Conservation (phyloP, 148 eudicot species). For the Amaranthus hypochondriacus region DNA sequence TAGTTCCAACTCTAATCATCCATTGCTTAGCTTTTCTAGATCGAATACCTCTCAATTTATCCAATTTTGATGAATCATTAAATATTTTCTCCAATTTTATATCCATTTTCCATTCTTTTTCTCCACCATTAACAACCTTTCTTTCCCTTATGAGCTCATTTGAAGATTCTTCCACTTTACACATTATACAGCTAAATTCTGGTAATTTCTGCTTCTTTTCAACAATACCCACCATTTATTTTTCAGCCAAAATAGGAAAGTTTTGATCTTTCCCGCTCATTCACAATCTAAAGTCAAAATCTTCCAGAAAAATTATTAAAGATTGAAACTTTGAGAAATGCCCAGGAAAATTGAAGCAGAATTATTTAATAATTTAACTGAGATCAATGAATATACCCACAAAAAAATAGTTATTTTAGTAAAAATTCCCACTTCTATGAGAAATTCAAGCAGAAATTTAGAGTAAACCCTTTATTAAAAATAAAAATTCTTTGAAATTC, state of each 20-base stretch:
- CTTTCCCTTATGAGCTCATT: slow-evolving; percentile 21
- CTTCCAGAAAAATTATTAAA: neutral
- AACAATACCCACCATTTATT: slow-evolving; percentile 22
- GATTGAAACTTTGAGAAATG: neutral
- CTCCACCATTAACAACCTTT: slow-evolving; percentile 1
- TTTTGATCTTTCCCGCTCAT: slow-evolving; percentile 27
- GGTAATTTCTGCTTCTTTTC: slow-evolving; percentile 18
- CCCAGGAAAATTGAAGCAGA: slow-evolving; percentile 12
- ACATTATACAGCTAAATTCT: slow-evolving; percentile 31
- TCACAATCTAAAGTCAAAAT: neutral
- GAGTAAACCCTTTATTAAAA: neutral
- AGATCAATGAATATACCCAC: neutral
- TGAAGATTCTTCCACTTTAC: slow-evolving; percentile 35
- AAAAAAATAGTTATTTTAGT: neutral
- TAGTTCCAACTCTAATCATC: slow-evolving; percentile 43
- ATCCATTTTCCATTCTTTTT: slow-evolving; percentile 27
- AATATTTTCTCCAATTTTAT: slow-evolving; percentile 36
- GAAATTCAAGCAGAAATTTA: neutral
- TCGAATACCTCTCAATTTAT: slow-evolving; percentile 31
- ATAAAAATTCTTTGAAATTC: neutral
- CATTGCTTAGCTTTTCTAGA: slow-evolving; percentile 37
- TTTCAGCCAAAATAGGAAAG: neutral
- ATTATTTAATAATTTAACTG: neutral
- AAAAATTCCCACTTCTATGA: neutral
- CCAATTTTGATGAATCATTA: slow-evolving; percentile 24